A percentile compares a stretch with the other conserved stretches of the same genome.
phyloP scores from a whole-genome alignment of 495 filamentous ascomycete genomes.

The Penicillium atrosanguineum region DNA sequence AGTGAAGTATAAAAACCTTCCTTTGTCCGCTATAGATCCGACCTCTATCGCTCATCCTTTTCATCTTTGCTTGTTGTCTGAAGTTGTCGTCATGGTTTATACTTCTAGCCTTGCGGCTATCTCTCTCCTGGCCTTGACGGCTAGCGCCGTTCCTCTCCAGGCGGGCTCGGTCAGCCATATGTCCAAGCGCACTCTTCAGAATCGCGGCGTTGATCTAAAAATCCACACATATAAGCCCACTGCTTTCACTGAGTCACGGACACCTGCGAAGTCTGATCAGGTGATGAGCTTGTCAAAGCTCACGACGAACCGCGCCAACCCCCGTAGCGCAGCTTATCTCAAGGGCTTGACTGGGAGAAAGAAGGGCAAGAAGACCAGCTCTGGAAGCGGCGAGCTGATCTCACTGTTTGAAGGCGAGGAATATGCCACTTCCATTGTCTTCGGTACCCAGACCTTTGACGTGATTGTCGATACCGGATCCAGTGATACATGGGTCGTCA shows the following conservation, averaged over 20 bases:
- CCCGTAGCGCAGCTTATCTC: neutral
- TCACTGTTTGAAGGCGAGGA: slow-evolving; percentile 1
- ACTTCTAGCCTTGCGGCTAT: neutral
- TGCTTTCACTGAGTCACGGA: neutral
- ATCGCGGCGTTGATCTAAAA: neutral
- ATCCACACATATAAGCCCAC: slow-evolving; percentile 4
- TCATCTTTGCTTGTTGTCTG: neutral
- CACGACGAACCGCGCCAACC: neutral
- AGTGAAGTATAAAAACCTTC: neutral
- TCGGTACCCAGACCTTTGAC: slow-evolving; percentile 31
- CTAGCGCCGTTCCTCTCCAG: neutral
- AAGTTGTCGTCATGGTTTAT: neutral
- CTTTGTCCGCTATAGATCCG: neutral
- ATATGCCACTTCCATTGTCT: slow-evolving; percentile 9
- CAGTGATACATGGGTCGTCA: slow-evolving; percentile 58
- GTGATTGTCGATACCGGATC: slow-evolving; percentile 59
- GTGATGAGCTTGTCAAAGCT: neutral
- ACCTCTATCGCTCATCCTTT: neutral
- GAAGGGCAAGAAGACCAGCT: neutral
- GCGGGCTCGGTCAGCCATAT: neutral
- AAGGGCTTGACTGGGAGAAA: neutral
- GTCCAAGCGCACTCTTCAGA: neutral
- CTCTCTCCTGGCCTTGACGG: slow-evolving; percentile 3
- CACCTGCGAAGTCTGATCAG: neutral
- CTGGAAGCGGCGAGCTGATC: neutral